Percentiles rank a stretch among this genome's conserved stretches.
phyloP scores from a whole-genome alignment of 352 stramenopile genomes.

The Aphanomyces euteiches region DNA sequence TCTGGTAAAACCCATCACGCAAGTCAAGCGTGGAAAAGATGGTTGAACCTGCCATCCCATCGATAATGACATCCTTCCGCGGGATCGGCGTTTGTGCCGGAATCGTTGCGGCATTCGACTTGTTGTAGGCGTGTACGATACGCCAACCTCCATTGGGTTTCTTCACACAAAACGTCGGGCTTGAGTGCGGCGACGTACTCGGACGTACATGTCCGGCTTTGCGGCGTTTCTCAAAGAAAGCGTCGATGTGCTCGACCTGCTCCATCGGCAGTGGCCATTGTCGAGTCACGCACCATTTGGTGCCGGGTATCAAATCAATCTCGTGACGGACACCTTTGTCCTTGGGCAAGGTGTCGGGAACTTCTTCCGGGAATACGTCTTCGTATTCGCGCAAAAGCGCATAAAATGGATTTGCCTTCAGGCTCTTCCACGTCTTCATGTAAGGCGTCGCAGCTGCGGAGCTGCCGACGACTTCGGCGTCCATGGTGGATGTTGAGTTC shows the following conservation, averaged over 20 bases:
- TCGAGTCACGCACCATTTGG: slow-evolving; percentile 13
- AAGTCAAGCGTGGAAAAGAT: slow-evolving; percentile 40
- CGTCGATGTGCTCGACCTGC: slow-evolving; percentile 26
- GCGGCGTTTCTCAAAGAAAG: slow-evolving; percentile 22
- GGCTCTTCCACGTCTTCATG: background rate
- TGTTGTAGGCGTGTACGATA: slow-evolving; percentile 41
- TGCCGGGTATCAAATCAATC: slow-evolving; percentile 28
- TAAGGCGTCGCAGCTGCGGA: background rate
- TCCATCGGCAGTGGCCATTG: slow-evolving; percentile 33
- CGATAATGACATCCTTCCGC: slow-evolving; percentile 33
- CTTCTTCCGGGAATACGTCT: background rate
- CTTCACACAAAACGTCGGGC: slow-evolving; percentile 35
- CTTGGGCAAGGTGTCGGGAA: background rate
- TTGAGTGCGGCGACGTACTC: slow-evolving; percentile 32
- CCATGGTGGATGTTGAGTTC: background rate
- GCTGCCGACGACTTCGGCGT: background rate
- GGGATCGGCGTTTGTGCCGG: slow-evolving; percentile 38
- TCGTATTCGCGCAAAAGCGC: background rate
- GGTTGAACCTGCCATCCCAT: slow-evolving; percentile 35
- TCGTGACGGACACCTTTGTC: slow-evolving; percentile 16
- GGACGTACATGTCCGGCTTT: slow-evolving; percentile 25
- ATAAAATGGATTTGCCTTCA: background rate
- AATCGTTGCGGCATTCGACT: slow-evolving; percentile 38
- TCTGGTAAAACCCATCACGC: slow-evolving; percentile 38
- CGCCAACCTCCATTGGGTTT: slow-evolving; percentile 34